Conservation (phyloP, 495 filamentous ascomycete genomes). For the Aspergillus sclerotiicarbonarius region DNA sequence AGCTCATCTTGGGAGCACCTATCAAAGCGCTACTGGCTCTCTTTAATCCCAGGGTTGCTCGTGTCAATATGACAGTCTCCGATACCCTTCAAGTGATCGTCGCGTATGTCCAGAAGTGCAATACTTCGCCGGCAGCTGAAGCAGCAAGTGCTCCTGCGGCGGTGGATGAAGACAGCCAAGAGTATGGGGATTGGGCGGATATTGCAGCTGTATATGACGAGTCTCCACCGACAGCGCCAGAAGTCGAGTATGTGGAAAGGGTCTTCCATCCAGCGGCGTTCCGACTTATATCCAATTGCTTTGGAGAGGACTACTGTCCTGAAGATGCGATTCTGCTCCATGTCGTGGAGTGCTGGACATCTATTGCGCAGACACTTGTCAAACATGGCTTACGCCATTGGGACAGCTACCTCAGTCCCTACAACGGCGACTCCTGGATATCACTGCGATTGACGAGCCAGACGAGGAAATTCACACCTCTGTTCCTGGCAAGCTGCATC, state of each 20-base stretch:
- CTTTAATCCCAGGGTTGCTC: constrained; percentile 35
- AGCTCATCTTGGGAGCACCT: constrained; percentile 35
- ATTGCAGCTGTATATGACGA: constrained; percentile 50
- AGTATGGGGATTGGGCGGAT: constrained; percentile 67
- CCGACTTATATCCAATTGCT: constrained; percentile 64
- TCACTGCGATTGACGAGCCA: constrained; percentile 62
- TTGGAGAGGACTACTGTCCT: constrained; percentile 60
- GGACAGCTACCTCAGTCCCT: constrained; percentile 57
- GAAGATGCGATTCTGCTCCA: constrained; percentile 57
- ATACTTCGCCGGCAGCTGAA: constrained; percentile 6
- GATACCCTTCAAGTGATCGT: constrained; percentile 38
- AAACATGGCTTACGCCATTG: constrained; percentile 45
- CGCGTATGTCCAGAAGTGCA: constrained; percentile 38
- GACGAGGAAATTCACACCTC: constrained; percentile 60
- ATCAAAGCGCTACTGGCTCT: constrained; percentile 35
- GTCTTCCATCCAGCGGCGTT: constrained; percentile 51
- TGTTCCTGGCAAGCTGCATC: constrained; percentile 60
- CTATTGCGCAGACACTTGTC: constrained; percentile 53
- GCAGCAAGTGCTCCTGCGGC: constrained; percentile 12
- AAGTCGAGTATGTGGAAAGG: constrained; percentile 37
- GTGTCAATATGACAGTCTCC: constrained; percentile 37
- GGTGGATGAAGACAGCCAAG: constrained; percentile 66
- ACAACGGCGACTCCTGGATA: constrained; percentile 58
- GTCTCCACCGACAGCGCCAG: constrained; percentile 18
- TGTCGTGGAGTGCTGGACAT: constrained; percentile 58